Conservation (phyloP, 306 rosid species). For the Gastrolobium bilobum region DNA sequence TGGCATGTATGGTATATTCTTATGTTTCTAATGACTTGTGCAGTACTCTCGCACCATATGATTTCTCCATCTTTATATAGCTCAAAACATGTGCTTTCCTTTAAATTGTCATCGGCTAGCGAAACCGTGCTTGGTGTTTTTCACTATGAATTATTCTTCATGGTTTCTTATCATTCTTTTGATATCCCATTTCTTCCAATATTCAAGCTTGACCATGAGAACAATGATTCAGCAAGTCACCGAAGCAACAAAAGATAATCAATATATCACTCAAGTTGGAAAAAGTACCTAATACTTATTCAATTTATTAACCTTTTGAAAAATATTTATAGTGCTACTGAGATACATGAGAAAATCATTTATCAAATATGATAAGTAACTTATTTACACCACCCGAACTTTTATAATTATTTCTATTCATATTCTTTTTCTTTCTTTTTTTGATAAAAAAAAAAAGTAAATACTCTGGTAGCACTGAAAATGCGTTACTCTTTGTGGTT, state of each 20-base stretch:
- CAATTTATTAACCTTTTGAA: too few species aligned
- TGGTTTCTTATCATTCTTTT: slow-evolving; percentile 45
- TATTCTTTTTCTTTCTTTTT: too few species aligned
- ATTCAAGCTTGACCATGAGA: slow-evolving; percentile 46
- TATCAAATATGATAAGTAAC: too few species aligned
- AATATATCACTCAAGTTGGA: neutral
- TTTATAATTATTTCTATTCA: too few species aligned
- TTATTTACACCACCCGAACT: too few species aligned
- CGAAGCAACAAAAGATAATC: slow-evolving; percentile 40
- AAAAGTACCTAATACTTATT: too few species aligned
- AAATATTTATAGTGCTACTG: too few species aligned
- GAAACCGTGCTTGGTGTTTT: neutral
- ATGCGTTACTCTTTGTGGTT: too few species aligned
- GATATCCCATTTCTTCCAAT: slow-evolving; percentile 30
- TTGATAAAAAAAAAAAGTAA: too few species aligned
- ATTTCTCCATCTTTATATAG: neutral
- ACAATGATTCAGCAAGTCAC: slow-evolving; percentile 23
- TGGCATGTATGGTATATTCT: neutral
- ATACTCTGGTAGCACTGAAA: too few species aligned
- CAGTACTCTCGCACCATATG: neutral
- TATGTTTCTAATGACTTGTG: neutral
- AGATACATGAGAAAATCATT: too few species aligned
- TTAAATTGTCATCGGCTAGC: slow-evolving; percentile 32
- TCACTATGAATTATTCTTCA: slow-evolving; percentile 43
- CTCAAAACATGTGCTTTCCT: slow-evolving; percentile 33